These are phyloP conservation scores for Zalerion maritima DNA, from an alignment of 495 filamentous ascomycete species.

Conservation along the genomic window DNA sequence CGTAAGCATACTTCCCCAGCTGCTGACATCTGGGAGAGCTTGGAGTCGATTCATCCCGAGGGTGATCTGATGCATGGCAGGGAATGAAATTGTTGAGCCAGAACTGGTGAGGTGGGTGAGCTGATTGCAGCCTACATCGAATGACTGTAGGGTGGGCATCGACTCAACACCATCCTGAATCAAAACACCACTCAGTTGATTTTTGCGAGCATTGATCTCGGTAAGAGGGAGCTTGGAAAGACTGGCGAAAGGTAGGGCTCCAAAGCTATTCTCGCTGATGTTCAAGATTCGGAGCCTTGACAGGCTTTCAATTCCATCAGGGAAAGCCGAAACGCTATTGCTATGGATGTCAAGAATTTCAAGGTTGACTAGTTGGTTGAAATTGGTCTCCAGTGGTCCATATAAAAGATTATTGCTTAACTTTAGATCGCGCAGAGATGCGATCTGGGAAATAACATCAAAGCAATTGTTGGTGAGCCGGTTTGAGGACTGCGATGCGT, in stretches of 20 bases:
- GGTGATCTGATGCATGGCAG: conserved; percentile 57
- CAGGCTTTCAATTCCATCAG: conserved; percentile 48
- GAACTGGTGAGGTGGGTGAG: conserved; percentile 34
- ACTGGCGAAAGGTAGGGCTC: conserved; percentile 49
- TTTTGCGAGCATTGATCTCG: conserved; percentile 65
- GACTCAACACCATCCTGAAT: conserved; percentile 43
- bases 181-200: conserved; percentile 58
- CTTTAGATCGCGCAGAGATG: conserved; percentile 60
- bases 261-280: conserved; percentile 60
- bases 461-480: conserved; percentile 54
- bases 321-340: conserved; percentile 69
- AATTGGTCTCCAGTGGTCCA: conserved; percentile 42
- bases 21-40: conserved; percentile 49
- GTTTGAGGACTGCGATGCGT: conserved; percentile 53
- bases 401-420: conserved; percentile 64
- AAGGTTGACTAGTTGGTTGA: conserved; percentile 47
- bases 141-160: conserved; percentile 47
- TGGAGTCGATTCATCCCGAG: conserved; percentile 65
- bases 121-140: conserved; percentile 67
- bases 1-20: conserved; percentile 57
- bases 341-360: conserved; percentile 69
- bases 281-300: conserved; percentile 57
- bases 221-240: conserved; percentile 52
- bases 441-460: conserved; percentile 56
- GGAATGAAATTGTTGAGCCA: conserved; percentile 31